Base-by-base conservation (phyloP, 1,284 basidiomycete genomes). In the Schizopora paradoxa region DNA sequence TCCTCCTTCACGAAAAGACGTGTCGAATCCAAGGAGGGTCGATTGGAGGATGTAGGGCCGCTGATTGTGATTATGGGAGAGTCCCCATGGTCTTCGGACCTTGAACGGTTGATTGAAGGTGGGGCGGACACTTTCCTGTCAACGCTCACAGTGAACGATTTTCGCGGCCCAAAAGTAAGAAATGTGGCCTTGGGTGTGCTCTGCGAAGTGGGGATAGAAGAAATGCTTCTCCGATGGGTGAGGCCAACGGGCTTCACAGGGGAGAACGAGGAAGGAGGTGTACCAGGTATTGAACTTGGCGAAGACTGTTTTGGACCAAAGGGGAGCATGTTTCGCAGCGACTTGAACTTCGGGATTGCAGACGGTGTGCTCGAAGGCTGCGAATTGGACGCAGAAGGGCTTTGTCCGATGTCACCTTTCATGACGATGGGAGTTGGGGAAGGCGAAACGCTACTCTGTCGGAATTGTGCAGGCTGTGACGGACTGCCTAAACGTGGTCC, bases 311-410 rank as follows among this genome's bases (percentile, higher is more conserved):
- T 51, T 40, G 45, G 34, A 3, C 49, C 49, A 23, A 51, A 45
- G 4, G 41, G 38, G n/a, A 48, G 46, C 41, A 48, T 44, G n/a
- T 40, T 48, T 33, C 41, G 27, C 18, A 48, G 27, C 2, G 45
- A 44, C 6, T 38, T 39, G 16, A 44, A 44, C 23, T 43, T 51
- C 18, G 41, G 29, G 21, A 48, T 44, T 22, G 45, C 41, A 19
- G 39, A 10, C 16, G 19, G 31, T 5, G 32, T 27, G 13, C 26
- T 25, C 13, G 43, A 38, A 25, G 38, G 19, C 18, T 10, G 23
- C 10, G 28, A 31, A 14, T 31, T 31, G 10, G 28, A 31, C 8
- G 10, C 28, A 10, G 28, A 31, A 8, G 28, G 28, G n/a, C n/a
- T n/a, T n/a, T n/a, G n/a, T n/a, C n/a, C n/a, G n/a, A n/a, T n/a